phyloP scores from a whole-genome alignment of 371 early-diverging fungal species.

The Apophysomyces variabilis region DNA sequence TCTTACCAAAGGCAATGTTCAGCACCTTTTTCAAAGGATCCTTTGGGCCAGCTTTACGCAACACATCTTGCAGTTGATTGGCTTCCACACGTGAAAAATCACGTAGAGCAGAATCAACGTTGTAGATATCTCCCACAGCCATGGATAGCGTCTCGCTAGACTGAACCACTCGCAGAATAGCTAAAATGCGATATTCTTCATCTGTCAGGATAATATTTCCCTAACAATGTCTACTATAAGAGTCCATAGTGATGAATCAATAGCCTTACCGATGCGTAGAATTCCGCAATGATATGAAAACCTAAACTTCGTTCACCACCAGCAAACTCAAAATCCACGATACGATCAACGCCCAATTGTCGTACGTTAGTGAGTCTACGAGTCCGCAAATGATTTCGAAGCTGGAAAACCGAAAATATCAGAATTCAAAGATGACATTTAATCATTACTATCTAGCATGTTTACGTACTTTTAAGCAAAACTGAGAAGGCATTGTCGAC shows the following conservation, averaged over 20 bases:
- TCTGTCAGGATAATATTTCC: constrained; percentile 97
- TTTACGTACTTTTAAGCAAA: constrained; percentile 76
- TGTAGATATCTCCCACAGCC: constrained; percentile 84
- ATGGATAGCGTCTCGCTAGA: constrained; percentile 72
- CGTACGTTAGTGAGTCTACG: constrained; percentile 79
- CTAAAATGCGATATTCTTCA: constrained; percentile 81
- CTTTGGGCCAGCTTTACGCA: constrained; percentile 68
- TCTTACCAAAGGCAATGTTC: constrained; percentile 66
- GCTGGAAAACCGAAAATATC: constrained; percentile 33
- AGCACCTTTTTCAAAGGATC: constrained; percentile 81
- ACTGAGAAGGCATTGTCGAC: constrained; percentile 81
- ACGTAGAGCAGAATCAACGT: constrained; percentile 53
- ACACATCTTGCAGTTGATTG: constrained; percentile 55
- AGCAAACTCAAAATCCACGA: constrained; percentile 92
- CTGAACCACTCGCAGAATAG: constrained; percentile 87
- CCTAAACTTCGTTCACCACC: constrained; percentile 69
- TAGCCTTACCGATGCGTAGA: constrained; percentile 80
- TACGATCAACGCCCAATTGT: constrained; percentile 93
- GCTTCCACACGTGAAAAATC: constrained; percentile 67
- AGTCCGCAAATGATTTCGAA: constrained; percentile 91
- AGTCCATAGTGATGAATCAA: background rate
- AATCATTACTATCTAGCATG: too few species aligned
- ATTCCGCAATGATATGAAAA: constrained; percentile 93
- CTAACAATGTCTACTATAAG: constrained; percentile 28
- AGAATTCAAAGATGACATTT: too few species aligned